Base-by-base conservation (phyloP, 202 grass and related monocot genomes). In the Brachypodium distachyon region DNA sequence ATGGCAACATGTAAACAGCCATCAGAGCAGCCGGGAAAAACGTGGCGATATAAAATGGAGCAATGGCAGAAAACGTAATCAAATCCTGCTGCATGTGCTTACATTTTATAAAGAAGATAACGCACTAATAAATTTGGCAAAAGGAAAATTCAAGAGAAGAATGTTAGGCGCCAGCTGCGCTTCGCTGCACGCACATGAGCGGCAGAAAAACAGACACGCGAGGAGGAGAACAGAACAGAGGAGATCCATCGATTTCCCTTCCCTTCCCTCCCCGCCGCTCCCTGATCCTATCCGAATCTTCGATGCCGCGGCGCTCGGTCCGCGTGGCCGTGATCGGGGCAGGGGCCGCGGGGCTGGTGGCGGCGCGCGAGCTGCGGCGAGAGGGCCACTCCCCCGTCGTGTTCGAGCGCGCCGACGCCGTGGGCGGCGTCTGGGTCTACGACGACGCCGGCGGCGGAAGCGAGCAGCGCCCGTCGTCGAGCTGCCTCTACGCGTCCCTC, bases 381-480 rank as follows among this genome's bases (percentile, higher is more conserved):
- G 85, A 97, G 86, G 93, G 93, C 10, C 93, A 90, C 31, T 27
- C 82, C 14, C 87, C 89, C 42, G 90, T 93, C 64, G 77, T 97
- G 21, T 97, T 90, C 80, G 90, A 97, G 85, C 85, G 85, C 63
- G 70, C 76, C 32, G 50, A 50, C 23, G 66, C 73, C 49, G 73
- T 88, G 14, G 90, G 90, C 0, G 93, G 87, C 40, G 90, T 82
- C 23, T 97, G 90, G 93, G 55, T 93, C 19, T 97, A 97, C 72
- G 48, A 19, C 18, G 18, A 48, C 16, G 44, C 44, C 16, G 44
- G 18, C 48, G n/a, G 48, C 84, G 82, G 47, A 97, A 85, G n/a
- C n/a, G n/a, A n/a, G n/a, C n/a, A n/a, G n/a, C n/a, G n/a, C n/a
- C n/a, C n/a, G n/a, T n/a, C n/a, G n/a, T n/a, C n/a, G n/a, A n/a